These are phyloP conservation scores for Pterocarpus macrocarpus DNA, from an alignment of 306 rosid species.

Conservation along the genomic window DNA sequence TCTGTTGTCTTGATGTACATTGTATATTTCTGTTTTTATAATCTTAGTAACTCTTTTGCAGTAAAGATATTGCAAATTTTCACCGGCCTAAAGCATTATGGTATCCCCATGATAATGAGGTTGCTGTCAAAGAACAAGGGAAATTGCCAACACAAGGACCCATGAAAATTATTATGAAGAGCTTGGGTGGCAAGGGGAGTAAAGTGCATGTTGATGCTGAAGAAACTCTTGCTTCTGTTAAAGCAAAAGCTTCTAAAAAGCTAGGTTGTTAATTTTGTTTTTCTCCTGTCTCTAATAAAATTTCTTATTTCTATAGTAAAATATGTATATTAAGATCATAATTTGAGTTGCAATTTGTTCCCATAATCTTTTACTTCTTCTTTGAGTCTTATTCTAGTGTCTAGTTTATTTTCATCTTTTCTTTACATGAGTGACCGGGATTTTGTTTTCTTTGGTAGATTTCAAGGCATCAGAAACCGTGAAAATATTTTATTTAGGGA, in stretches of 20 bases:
- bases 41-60: conserved; percentile 60
- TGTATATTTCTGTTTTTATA: conserved; percentile 22
- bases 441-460: conserved; percentile 60
- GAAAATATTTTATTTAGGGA: conserved; percentile 78
- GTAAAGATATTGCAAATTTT: conserved; percentile 94
- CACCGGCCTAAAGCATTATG: conserved; percentile 97
- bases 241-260: conserved; percentile 90
- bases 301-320: conserved; percentile 23
- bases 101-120: conserved; percentile 92
- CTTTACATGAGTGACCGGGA: conserved; percentile 17
- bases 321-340: conserved; percentile 20
- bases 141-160: conserved; percentile 80
- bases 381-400: conserved; percentile 12
- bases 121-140: conserved; percentile 84
- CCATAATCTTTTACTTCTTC: not conserved
- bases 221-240: conserved; percentile 84
- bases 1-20: conserved; percentile 6
- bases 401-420: conserved; percentile 29
- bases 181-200: conserved; percentile 96
- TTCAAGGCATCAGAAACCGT: conserved; percentile 82
- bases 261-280: conserved; percentile 73
- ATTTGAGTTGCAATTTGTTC: not conserved
- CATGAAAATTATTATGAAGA: conserved; percentile 86
- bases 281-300: conserved; percentile 9
- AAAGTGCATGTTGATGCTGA: conserved; percentile 82